Evolutionary conservation across 306 rosid species (phyloP), one percentile per base, ranked within the genome.

Genomic region (Inga leiocalycina): DNA sequence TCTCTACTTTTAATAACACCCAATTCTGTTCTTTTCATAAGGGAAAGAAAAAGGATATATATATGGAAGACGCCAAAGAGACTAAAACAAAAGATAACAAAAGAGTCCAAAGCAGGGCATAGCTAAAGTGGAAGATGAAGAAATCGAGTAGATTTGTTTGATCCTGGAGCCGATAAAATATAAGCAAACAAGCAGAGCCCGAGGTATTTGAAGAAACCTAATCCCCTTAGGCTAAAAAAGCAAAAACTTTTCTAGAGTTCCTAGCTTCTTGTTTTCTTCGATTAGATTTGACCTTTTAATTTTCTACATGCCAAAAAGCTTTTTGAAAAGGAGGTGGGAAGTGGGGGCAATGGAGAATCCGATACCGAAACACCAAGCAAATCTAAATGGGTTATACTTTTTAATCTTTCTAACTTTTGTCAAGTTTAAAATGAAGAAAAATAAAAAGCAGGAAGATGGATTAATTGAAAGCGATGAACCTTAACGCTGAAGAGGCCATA

Each of bases 1-100:
- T 78, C 97, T 81, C 97, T 87, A 68, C 98, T 95, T 95, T 93
- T 90, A 72, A 91, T 75, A 81, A 71, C 71, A 77, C 82, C 77
- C 76, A 78, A 68, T 43, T 75, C 19, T 71, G 51, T 10, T 44
- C 17, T 71, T 44, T 43, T 44, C 0, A 44, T 10, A 2, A n/a
- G 51, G 66, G 66, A 22, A n/a, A 45, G 46, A 72, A 72, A 1
- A 11, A 22, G 4, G 48, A n/a, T 75, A 80, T 12, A 45, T 64
- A 45, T 64, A 71, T 79, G 74, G 15, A 71, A 3, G 48, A 10
- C 68, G 72, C 74, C 76, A 81, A 78, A 78, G 76, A 51, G 51
- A 87, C 72, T 85, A 83, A 77, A 48, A 10, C 75, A 43, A 74
- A 83, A 77, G 62, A 71, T 22, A 39, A 75, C 73, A 68, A 65